Evolutionary conservation across 1,284 basidiomycete species (phyloP).

Genomic region (Microbotryum lychnidis-dioicae): DNA sequence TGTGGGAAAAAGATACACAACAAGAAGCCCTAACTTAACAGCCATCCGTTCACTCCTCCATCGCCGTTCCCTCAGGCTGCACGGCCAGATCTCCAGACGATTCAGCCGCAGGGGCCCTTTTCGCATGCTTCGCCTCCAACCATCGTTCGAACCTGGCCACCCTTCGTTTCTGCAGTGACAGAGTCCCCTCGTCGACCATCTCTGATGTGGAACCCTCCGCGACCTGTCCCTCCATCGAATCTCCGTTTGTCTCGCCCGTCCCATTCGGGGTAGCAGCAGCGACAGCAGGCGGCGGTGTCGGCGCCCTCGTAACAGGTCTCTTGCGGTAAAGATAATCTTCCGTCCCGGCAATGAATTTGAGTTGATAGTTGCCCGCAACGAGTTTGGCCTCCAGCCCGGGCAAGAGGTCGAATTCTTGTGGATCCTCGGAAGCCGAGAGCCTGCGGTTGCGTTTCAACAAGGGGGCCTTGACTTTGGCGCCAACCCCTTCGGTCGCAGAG

Average conservation of each 20-base stretch:
- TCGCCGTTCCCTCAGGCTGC: too few species aligned
- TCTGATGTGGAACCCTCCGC: background rate
- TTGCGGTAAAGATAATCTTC: conserved; percentile 35
- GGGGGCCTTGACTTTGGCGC: conserved; percentile 54
- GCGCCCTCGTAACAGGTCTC: background rate
- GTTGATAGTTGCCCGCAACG: conserved; percentile 35
- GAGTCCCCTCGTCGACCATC: background rate
- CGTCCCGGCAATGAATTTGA: conserved; percentile 41
- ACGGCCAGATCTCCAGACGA: too few species aligned
- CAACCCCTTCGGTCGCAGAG: conserved; percentile 46
- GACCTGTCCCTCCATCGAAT: too few species aligned
- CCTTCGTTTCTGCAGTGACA: background rate
- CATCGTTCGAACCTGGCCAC: too few species aligned
- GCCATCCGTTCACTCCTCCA: too few species aligned
- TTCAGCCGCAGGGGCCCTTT: too few species aligned
- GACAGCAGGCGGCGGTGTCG: background rate
- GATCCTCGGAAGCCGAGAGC: conserved; percentile 16
- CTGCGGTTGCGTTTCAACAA: conserved; percentile 51
- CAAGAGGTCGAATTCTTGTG: conserved; percentile 21
- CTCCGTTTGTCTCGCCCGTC: too few species aligned
- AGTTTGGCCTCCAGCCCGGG: conserved; percentile 27
- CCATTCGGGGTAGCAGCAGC: too few species aligned
- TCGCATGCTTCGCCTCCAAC: too few species aligned
- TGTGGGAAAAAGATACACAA: too few species aligned
- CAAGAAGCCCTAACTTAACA: too few species aligned